Evolutionary conservation across 2,329 filamentous ascomycete species (phyloP).

Genomic region (Parafenestella ontariensis): DNA sequence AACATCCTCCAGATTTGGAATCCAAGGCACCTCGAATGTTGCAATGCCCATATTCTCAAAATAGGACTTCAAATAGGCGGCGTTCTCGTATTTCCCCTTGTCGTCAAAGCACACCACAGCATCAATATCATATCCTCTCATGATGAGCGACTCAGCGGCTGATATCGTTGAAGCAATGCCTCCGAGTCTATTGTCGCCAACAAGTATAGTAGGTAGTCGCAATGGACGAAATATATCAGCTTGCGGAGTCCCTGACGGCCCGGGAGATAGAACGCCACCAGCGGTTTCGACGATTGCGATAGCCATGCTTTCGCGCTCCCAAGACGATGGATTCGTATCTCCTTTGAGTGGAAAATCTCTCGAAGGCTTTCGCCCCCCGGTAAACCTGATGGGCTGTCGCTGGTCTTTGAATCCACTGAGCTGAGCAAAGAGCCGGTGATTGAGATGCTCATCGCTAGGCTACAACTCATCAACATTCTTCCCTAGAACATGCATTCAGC

Average conservation of each 20-base stretch:
- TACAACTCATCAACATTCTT: conserved; percentile 14
- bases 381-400: too few species aligned
- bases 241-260: conserved; percentile 77
- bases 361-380: too few species aligned
- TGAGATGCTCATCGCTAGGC: conserved; percentile 34
- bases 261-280: conserved; percentile 80
- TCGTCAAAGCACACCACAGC: conserved; percentile 71
- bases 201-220: conserved; percentile 74
- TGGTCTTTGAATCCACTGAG: too few species aligned
- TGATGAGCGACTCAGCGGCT: conserved; percentile 76
- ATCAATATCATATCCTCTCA: conserved; percentile 81
- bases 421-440: conserved; percentile 21
- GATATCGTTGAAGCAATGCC: conserved; percentile 83
- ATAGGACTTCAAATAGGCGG: conserved; percentile 71
- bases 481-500: background rate
- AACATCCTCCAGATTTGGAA: conserved; percentile 57
- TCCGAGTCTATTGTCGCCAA: conserved; percentile 77
- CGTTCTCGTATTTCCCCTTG: conserved; percentile 71
- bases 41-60: conserved; percentile 66
- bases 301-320: conserved; percentile 11
- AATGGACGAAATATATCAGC: conserved; percentile 79
- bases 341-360: too few species aligned
- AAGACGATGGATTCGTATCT: conserved; percentile 10
- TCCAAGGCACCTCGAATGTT: conserved; percentile 64
- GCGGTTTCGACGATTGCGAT: conserved; percentile 78